Evolutionary conservation across 2,329 filamentous ascomycete genomes (phyloP).

Genomic region (Verticillium tricorpus): DNA sequence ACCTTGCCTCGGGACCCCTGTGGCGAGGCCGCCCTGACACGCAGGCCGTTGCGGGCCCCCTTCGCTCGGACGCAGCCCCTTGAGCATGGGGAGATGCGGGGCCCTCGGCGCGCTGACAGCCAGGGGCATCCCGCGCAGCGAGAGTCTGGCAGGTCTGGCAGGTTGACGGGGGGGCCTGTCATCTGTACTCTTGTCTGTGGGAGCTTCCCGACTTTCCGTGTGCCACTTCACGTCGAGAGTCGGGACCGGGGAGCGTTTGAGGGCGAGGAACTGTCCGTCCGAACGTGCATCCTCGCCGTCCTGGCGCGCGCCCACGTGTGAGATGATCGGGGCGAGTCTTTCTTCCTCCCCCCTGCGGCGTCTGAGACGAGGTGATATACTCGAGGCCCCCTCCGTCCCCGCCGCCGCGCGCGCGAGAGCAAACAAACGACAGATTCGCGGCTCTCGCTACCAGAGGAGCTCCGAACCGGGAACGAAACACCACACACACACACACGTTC

Average conservation of each 20-base stretch:
- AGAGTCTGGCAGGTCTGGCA: not conserved
- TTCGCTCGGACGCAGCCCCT: not conserved
- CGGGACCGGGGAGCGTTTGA: not conserved
- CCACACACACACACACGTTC: not conserved
- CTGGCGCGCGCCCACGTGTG: not conserved
- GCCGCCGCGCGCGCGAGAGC: too few species aligned
- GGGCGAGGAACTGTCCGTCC: not conserved
- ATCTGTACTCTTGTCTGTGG: not conserved
- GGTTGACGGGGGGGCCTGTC: not conserved
- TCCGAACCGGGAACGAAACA: not conserved
- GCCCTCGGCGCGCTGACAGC: not conserved
- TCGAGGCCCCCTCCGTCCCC: not conserved
- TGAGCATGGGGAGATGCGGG: not conserved
- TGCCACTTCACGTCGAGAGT: not conserved
- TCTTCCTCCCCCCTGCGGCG: too few species aligned
- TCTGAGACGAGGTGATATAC: not conserved
- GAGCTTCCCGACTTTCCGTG: not conserved
- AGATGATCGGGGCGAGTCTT: not conserved
- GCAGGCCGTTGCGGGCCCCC: not conserved
- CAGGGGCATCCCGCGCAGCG: not conserved
- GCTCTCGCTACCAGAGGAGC: not conserved
- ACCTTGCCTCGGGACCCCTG: not conserved
- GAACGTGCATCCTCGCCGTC: not conserved
- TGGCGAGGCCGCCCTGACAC: not conserved
- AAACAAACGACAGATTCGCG: not conserved